A percentile compares a stretch with the other conserved stretches of the same genome.
phyloP scores from a whole-genome alignment of 768 basidiomycete species.

The Suillus plorans region DNA sequence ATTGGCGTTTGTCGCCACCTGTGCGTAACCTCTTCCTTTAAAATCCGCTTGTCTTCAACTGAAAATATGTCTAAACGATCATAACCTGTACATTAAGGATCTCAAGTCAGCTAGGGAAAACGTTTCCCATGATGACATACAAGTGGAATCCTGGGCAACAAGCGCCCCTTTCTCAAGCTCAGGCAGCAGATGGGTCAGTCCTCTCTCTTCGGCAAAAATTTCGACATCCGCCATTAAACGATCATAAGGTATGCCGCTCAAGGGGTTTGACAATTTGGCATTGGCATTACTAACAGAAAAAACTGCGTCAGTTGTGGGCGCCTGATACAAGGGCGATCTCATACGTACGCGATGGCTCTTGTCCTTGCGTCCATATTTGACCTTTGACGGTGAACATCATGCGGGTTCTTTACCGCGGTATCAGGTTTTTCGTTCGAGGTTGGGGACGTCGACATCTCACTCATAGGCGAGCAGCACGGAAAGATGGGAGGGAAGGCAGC shows the following conservation, averaged over 20 bases:
- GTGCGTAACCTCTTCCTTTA: constrained; percentile 46
- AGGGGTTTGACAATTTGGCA: constrained; percentile 54
- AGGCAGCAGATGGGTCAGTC: constrained; percentile 39
- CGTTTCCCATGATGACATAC: constrained; percentile 39
- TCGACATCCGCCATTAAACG: constrained; percentile 61
- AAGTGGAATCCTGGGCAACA: constrained; percentile 63
- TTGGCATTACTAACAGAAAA: constrained; percentile 31
- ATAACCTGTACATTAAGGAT: constrained; percentile 35
- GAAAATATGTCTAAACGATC: constrained; percentile 39
- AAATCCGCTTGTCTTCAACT: constrained; percentile 42
- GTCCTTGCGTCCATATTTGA: constrained; percentile 18
- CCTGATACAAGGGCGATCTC: no score
- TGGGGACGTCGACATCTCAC: constrained; percentile 18
- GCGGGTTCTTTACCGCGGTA: background rate
- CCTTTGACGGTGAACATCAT: constrained; percentile 9
- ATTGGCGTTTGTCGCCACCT: constrained; percentile 48
- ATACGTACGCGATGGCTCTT: constrained; percentile 19
- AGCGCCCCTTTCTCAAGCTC: constrained; percentile 72
- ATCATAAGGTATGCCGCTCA: constrained; percentile 58
- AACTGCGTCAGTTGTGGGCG: background rate
- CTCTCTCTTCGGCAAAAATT: constrained; percentile 49
- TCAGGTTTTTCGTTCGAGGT: constrained; percentile 21
- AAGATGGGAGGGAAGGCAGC: background rate
- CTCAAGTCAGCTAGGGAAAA: constrained; percentile 27
- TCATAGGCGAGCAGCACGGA: background rate